Conservation (phyloP, 495 filamentous ascomycete species). For the Podospora appendiculata region DNA sequence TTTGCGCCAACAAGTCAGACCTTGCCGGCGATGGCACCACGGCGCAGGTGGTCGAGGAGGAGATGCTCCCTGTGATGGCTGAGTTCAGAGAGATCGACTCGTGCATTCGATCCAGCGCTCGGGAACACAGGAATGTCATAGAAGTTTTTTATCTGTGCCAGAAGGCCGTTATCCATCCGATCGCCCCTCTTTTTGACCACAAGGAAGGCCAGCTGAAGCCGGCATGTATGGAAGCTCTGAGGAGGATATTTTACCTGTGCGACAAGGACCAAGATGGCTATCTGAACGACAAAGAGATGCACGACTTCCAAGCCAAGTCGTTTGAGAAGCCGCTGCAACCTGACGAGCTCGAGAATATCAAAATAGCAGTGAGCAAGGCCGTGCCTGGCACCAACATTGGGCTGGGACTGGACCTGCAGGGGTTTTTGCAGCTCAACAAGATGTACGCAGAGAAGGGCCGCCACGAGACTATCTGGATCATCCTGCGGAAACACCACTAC, state of each 20-base stretch:
- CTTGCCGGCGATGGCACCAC: slow-evolving; percentile 56
- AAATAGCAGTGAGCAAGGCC: slow-evolving; percentile 65
- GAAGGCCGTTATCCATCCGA: slow-evolving; percentile 96
- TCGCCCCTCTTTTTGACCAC: slow-evolving; percentile 91
- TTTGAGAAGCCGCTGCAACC: slow-evolving; percentile 76
- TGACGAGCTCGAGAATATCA: slow-evolving; percentile 82
- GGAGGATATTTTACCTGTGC: slow-evolving; percentile 87
- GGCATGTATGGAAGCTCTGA: slow-evolving; percentile 74
- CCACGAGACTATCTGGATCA: slow-evolving; percentile 98
- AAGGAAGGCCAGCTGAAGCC: slow-evolving; percentile 88
- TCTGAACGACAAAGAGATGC: slow-evolving; percentile 81
- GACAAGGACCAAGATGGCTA: slow-evolving; percentile 97
- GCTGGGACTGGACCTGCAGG: slow-evolving; percentile 68
- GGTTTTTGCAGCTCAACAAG: slow-evolving; percentile 86
- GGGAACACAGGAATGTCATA: slow-evolving; percentile 91
- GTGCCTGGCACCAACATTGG: slow-evolving; percentile 55
- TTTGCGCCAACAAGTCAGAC: slow-evolving; percentile 96
- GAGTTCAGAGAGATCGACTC: slow-evolving; percentile 99
- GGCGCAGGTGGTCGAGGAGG: slow-evolving; percentile 80
- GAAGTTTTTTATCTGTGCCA: slow-evolving; percentile 97
- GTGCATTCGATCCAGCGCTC: slow-evolving; percentile 89
- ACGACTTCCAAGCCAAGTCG: slow-evolving; percentile 82
- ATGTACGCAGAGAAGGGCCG: slow-evolving; percentile 94
- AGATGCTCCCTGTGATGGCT: slow-evolving; percentile 97
- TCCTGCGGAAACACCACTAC: slow-evolving; percentile 92